A percentile compares a stretch with the other conserved stretches of the same genome.
Evolutionary conservation across 768 basidiomycete species (phyloP).

Genomic region (Amanita molliuscula): DNA sequence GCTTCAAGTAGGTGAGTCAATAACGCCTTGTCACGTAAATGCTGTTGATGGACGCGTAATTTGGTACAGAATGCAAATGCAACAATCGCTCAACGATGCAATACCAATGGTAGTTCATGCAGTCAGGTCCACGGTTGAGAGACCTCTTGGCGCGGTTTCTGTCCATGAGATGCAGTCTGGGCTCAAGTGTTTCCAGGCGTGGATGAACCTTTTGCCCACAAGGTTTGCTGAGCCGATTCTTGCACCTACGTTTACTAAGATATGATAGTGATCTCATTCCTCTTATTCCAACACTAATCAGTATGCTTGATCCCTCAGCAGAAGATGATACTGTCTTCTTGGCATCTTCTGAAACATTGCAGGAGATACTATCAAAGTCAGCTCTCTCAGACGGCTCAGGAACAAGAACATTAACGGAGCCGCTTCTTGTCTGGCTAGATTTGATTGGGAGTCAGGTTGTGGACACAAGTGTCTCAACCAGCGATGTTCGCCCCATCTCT

Average conservation of each 20-base stretch:
- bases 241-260: neutral
- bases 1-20: slow-evolving; percentile 58
- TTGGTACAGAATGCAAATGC: slow-evolving; percentile 44
- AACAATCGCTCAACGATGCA: slow-evolving; percentile 56
- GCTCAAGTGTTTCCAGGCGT: slow-evolving; percentile 72
- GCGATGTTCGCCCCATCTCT: slow-evolving; percentile 43
- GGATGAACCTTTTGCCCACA: slow-evolving; percentile 62
- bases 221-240: slow-evolving; percentile 34
- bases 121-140: slow-evolving; percentile 46
- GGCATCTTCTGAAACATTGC: slow-evolving; percentile 58
- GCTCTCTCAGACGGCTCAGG: slow-evolving; percentile 64
- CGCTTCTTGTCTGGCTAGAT: slow-evolving; percentile 73
- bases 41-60: neutral
- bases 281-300: slow-evolving; percentile 55
- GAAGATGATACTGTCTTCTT: slow-evolving; percentile 48
- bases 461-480: slow-evolving; percentile 22
- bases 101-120: slow-evolving; percentile 63
- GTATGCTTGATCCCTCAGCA: slow-evolving; percentile 43
- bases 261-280: slow-evolving; percentile 53
- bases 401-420: slow-evolving; percentile 67
- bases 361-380: slow-evolving; percentile 72
- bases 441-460: slow-evolving; percentile 39
- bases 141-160: slow-evolving; percentile 19
- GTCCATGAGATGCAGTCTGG: slow-evolving; percentile 54
- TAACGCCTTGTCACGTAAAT: neutral